These are phyloP conservation scores for Astragalus membranaceus DNA, from an alignment of 306 rosid species.

Conservation along the genomic window DNA sequence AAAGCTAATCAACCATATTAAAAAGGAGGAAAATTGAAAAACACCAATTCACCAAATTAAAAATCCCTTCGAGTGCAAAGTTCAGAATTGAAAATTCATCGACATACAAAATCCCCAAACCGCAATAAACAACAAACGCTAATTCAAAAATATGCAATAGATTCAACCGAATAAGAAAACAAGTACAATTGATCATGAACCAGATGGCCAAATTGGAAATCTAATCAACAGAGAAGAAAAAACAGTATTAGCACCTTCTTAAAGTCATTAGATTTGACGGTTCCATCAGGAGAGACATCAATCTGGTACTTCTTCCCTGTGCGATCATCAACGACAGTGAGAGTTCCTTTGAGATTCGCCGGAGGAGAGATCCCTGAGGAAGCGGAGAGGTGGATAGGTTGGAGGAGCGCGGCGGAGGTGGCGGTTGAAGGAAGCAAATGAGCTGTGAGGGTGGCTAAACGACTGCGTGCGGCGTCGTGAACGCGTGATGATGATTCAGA, in stretches of 20 bases:
- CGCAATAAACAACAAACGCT: not conserved
- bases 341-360: slow-evolving; percentile 39
- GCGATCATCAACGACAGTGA: slow-evolving; percentile 65
- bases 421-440: slow-evolving; percentile 43
- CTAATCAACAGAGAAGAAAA: not conserved
- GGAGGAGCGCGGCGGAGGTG: slow-evolving; percentile 18
- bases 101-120: not conserved
- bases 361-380: slow-evolving; percentile 35
- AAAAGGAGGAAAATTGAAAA: slow-evolving; percentile 11
- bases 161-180: not conserved
- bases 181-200: not conserved
- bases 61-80: not conserved
- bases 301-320: slow-evolving; percentile 60
- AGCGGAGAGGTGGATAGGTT: slow-evolving; percentile 30
- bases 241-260: slow-evolving; percentile 47
- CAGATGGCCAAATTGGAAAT: not conserved
- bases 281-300: slow-evolving; percentile 59
- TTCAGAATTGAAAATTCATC: not conserved
- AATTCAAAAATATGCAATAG: not conserved
- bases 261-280: slow-evolving; percentile 64
- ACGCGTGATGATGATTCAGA: slow-evolving; percentile 21
- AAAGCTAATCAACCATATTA: too few species aligned
- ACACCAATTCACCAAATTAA: not conserved
- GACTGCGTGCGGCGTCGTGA: slow-evolving; percentile 41
- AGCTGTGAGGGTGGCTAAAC: slow-evolving; percentile 63